Base-by-base conservation (phyloP, 2,329 filamentous ascomycete species). In the Botrytis medusae region DNA sequence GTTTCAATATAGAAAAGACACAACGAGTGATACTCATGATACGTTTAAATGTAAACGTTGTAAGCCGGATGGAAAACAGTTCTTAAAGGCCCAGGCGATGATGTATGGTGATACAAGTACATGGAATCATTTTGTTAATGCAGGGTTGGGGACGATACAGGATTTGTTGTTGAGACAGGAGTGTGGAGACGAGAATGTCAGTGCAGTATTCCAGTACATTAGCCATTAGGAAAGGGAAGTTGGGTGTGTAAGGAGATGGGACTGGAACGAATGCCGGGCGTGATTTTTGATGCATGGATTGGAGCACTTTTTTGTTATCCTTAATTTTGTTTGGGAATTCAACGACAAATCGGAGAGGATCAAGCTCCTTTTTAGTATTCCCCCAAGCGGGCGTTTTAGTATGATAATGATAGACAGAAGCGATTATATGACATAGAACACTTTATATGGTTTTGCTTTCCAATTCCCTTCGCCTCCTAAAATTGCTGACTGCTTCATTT, bases 41-140 rank as follows among this genome's bases (percentile, higher is more conserved):
- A 98, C 95, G 0, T 98, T 99, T 87, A 98, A 97, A 84, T 99
- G 96, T 83, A 98, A 97, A 85, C 87, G 96, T 59, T 99, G 96
- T 82, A 93, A 92, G 79, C 91, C 93, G 1, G 93, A 97, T 79
- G 95, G 95, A 0, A 91, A 88, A 75, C 96, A 99, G 83, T 89
- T 88, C 76, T 89, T 98, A 80, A 98, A 98, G 82, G 94, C 95
- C 1, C 93, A 93, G 6, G 96, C 96, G 1, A 95, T 98, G 91
- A 84, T 99, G 74, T 99, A 99, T 80, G 96, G 96, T 70, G 96
- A 99, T 80, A 98, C 96, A 34, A 98, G 94, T 83, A 95, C 94
- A n/a, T 99, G 96, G 96, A 99, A 99, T 80, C 96, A 99, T 82
- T 97, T 98, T 83, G 89, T 92, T 61, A 98, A 97, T 79, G 89